phyloP scores from a whole-genome alignment of 176 grass and related monocot species.

The Themeda triandra region DNA sequence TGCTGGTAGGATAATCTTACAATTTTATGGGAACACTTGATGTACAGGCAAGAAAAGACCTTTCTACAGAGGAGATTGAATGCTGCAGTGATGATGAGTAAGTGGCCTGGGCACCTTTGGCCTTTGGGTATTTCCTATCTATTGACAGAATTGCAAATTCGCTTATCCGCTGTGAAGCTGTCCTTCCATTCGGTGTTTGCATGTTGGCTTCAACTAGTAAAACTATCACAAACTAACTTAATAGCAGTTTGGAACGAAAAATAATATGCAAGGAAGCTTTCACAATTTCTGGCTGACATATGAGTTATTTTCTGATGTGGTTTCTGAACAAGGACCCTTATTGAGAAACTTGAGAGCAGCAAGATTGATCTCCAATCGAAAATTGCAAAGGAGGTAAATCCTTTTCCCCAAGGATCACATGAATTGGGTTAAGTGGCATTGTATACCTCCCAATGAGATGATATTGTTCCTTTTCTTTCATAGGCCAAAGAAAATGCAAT shows the following conservation, averaged over 20 bases:
- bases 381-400: conserved; percentile 70
- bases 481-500: conserved; percentile 81
- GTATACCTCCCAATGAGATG: conserved; percentile 18
- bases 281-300: conserved; percentile 8
- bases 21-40: conserved; percentile 21
- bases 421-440: conserved; percentile 7
- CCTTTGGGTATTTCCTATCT: conserved; percentile 8
- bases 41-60: conserved; percentile 92
- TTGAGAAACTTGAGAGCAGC: conserved; percentile 70
- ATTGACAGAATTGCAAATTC: background rate
- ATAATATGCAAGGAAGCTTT: background rate
- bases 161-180: conserved; percentile 4
- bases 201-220: background rate
- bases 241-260: background rate
- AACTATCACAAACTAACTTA: background rate
- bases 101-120: conserved; percentile 29
- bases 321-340: conserved; percentile 44
- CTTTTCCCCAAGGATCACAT: conserved; percentile 20
- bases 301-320: conserved; percentile 23
- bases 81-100: conserved; percentile 84
- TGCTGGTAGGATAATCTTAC: conserved; percentile 25
- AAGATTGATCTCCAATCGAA: conserved; percentile 83
- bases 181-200: conserved; percentile 2
- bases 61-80: conserved; percentile 75
- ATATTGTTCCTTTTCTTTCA: conserved; percentile 39